These are phyloP conservation scores for Saccharomycopsis crataegensis DNA, from an alignment of 1,139 yeast genomes.

Conservation along the genomic window DNA sequence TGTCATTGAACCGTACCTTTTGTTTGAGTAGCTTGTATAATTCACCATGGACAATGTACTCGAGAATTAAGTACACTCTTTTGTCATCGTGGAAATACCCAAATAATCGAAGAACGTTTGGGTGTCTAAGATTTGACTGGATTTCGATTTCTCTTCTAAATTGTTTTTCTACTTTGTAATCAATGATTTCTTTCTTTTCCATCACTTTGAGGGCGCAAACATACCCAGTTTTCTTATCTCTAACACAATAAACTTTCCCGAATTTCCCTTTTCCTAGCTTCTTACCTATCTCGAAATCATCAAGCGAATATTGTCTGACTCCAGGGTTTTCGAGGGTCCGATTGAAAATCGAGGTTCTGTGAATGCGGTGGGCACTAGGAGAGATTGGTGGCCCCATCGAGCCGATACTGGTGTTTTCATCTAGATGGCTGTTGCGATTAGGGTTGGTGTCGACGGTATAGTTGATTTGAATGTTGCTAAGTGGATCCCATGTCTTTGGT, in stretches of 20 bases:
- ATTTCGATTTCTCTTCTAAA: slow-evolving; percentile 88
- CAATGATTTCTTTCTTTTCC: slow-evolving; percentile 72
- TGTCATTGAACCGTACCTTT: slow-evolving; percentile 61
- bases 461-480: slow-evolving; percentile 2
- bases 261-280: slow-evolving; percentile 89
- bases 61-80: slow-evolving; percentile 76
- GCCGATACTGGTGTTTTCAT: not conserved
- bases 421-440: not conserved
- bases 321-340: not conserved
- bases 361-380: slow-evolving; percentile 1
- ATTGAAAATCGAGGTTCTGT: slow-evolving; percentile 1
- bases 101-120: slow-evolving; percentile 69
- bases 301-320: slow-evolving; percentile 26
- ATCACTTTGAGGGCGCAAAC: slow-evolving; percentile 87
- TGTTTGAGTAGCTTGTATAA: slow-evolving; percentile 64
- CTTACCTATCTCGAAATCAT: slow-evolving; percentile 82
- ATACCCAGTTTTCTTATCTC: slow-evolving; percentile 66
- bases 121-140: slow-evolving; percentile 70
- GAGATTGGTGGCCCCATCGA: slow-evolving; percentile 8
- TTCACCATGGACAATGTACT: slow-evolving; percentile 84
- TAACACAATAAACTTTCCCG: slow-evolving; percentile 87
- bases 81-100: slow-evolving; percentile 80
- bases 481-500: slow-evolving; percentile 11
- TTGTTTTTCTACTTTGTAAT: slow-evolving; percentile 77
- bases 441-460: not conserved